Evolutionary conservation across 2,329 filamentous ascomycete species (phyloP).

Genomic region (Zymoseptoria ardabiliae): DNA sequence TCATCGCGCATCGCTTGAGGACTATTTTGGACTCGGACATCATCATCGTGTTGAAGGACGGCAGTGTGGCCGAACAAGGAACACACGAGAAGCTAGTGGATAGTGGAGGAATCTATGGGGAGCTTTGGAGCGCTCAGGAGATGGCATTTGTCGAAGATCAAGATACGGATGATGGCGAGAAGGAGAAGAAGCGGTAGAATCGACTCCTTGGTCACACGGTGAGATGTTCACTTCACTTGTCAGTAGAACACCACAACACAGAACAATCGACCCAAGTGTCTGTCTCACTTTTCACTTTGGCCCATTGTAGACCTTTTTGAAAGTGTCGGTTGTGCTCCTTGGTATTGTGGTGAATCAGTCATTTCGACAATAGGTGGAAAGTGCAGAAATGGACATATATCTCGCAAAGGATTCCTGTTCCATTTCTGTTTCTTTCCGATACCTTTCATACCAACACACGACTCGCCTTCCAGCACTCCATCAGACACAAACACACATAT

Average conservation of each 20-base stretch:
- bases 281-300: not conserved
- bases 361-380: not conserved
- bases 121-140: conserved; percentile 66
- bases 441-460: not conserved
- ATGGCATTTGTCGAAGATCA: conserved; percentile 32
- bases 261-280: not conserved
- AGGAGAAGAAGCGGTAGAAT: conserved; percentile 5
- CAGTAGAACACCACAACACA: not conserved
- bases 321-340: not conserved
- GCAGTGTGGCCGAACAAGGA: conserved; percentile 78
- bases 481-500: not conserved
- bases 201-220: not conserved
- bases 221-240: not conserved
- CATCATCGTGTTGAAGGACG: conserved; percentile 83
- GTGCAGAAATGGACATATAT: not conserved
- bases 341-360: not conserved
- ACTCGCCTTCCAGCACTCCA: not conserved
- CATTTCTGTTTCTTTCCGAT: not conserved
- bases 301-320: not conserved
- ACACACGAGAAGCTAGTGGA: conserved; percentile 81
- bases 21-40: conserved; percentile 89
- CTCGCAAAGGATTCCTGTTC: not conserved
- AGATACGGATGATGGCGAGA: conserved; percentile 10
- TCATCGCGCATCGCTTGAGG: conserved; percentile 83
- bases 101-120: conserved; percentile 69